Evolutionary conservation across 805 yeast species (phyloP), one percentile per base, ranked within the genome.

Genomic region (Komagataella mondaviorum): DNA sequence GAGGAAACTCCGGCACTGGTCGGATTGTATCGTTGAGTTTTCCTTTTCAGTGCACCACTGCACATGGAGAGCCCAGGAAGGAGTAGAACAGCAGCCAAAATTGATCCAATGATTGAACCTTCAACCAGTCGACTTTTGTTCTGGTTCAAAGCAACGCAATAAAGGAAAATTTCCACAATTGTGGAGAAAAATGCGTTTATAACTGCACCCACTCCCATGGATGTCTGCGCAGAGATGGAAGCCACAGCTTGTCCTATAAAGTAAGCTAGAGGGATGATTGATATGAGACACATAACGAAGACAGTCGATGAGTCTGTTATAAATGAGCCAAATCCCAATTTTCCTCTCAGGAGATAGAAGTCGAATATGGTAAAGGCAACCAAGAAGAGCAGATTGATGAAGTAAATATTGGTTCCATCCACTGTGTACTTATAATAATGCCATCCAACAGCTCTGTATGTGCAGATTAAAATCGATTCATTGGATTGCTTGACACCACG

Each of bases 221-320:
- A 90, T 0, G 97, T 88, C 69, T 93, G 99, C 0, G 99, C 98
- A 6, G 96, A 86, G 53, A 93, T 93, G 2, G 98, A 90, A 0
- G 99, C 99, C n/a, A 93, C 99, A 5, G 98, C 98, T 66, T 91
- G 98, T 3, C 99, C 99, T 59, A 93, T 90, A 67, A 89, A 93
- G 63, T 93, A 91, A 0, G 99, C 98, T 57, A 93, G 71, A 6
- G 99, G 99, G 44, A 93, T 78, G 53, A 93, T 88, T 1, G 96
- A 86, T 49, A 85, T 72, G 53, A 93, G 68, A 63, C 96, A 85
- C 16, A 88, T 68, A 47, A 79, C 71, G 60, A 93, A 93, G 47
- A 88, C 76, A 20, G 81, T 66, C 0, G 81, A 72, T 17, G 89
- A 78, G 59, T 81, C 71, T 1, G 91, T 81, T 51, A 80, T 58